A percentile compares a stretch with the other conserved stretches of the same genome.
phyloP scores from a whole-genome alignment of 768 basidiomycete species.

The Exsudoporus frostii region DNA sequence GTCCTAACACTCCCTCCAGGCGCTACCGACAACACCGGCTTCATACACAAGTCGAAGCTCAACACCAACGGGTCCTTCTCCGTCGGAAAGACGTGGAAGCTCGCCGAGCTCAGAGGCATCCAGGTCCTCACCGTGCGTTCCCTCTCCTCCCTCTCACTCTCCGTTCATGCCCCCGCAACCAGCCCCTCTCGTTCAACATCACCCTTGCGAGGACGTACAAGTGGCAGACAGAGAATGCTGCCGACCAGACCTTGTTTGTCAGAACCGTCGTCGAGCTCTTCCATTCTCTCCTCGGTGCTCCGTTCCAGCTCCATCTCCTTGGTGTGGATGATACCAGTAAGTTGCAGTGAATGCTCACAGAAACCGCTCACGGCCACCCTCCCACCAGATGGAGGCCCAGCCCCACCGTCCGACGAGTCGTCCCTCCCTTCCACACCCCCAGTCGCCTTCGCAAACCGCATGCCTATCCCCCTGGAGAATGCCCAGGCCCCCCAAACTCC shows the following conservation, averaged over 20 bases:
- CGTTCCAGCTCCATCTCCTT: slow-evolving; percentile 58
- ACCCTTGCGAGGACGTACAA: slow-evolving; percentile 86
- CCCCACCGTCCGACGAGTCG: neutral
- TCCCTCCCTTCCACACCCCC: slow-evolving; percentile 1
- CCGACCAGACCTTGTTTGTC: slow-evolving; percentile 75
- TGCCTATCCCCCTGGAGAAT: slow-evolving; percentile 14
- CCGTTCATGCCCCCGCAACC: slow-evolving; percentile 10
- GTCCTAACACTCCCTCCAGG: slow-evolving; percentile 37
- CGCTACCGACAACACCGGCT: slow-evolving; percentile 57
- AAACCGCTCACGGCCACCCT: slow-evolving; percentile 7
- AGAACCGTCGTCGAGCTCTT: slow-evolving; percentile 63
- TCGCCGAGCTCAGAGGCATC: slow-evolving; percentile 76
- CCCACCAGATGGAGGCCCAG: slow-evolving; percentile 14
- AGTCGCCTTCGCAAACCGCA: slow-evolving; percentile 3
- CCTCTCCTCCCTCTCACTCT: neutral
- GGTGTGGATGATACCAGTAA: slow-evolving; percentile 49
- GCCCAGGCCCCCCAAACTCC: slow-evolving; percentile 23
- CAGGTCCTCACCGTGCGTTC: slow-evolving; percentile 72
- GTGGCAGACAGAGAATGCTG: slow-evolving; percentile 79
- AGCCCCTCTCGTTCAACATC: slow-evolving; percentile 72
- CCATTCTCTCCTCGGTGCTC: slow-evolving; percentile 42
- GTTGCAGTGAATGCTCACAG: slow-evolving; percentile 3
- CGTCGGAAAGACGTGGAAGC: slow-evolving; percentile 94
- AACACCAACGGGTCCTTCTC: slow-evolving; percentile 95
- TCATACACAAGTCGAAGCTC: slow-evolving; percentile 94